Evolutionary conservation across 768 basidiomycete species (phyloP), one percentile per base, ranked within the genome.

Genomic region (Lactifluus volemus): DNA sequence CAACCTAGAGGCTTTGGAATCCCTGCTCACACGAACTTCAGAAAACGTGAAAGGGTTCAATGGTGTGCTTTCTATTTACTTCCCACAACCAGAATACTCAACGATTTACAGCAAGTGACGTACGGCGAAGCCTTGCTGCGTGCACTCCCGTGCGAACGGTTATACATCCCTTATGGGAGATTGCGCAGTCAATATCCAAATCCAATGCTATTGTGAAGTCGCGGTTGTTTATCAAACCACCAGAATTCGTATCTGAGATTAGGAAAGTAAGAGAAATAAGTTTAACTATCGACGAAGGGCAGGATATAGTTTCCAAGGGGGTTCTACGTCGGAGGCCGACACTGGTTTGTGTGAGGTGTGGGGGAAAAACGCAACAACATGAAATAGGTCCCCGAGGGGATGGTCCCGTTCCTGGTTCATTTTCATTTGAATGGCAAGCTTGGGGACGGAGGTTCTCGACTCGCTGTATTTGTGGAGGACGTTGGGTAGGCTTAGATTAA

Each of bases 381-480:
- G 71, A 12, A 21, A n/a, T n/a, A n/a, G n/a, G n/a, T n/a, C n/a
- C n/a, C n/a, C 71, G 30, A 68, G 70, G 54, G 67, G 49, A 48
- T 73, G 74, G 21, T 1, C 7, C 52, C 1, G 15, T 49, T 34
- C 51, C 56, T 2, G 56, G 56, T 17, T n/a, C 52, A 53, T 63
- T 70, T n/a, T 78, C 74, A 58, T 77, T 68, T 32, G 69, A 70
- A 44, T 80, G 89, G 88, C 76, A 71, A 53, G 73, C 77, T 19
- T 92, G 87, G 86, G 83, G 86, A 71, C 81, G 73, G 63, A 76
- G 75, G 65, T 89, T 84, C 84, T 70, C 69, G 36, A 70, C 67
- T 25, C 77, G 77, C 29, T 92, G 89, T 70, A 75, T 90, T 19
- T 92, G 89, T 72, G 86, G 86, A 30, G 89, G 89, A 10, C 67